These are phyloP conservation scores for Paragyromitra xinjiangensis DNA, from an alignment of 495 filamentous ascomycete genomes.

Conservation along the genomic window DNA sequence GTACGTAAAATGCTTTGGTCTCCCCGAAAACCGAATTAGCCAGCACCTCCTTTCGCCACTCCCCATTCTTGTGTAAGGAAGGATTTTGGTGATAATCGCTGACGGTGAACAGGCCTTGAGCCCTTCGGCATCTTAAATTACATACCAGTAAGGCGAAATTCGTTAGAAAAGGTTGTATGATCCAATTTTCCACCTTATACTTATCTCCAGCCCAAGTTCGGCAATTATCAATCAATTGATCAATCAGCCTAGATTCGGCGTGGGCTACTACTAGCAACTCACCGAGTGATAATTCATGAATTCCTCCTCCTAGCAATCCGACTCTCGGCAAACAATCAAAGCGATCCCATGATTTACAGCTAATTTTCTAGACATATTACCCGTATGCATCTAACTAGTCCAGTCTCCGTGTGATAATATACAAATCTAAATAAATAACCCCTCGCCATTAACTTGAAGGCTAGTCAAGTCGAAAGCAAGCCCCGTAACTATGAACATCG, in stretches of 20 bases:
- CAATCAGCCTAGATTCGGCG: too few species aligned
- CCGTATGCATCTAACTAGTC: constrained; percentile 12
- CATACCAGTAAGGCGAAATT: too few species aligned
- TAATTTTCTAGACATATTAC: constrained; percentile 16
- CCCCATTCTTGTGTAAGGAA: too few species aligned
- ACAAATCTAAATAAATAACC: constrained; percentile 40
- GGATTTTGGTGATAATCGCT: too few species aligned
- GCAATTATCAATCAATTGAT: too few species aligned
- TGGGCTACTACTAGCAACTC: background rate
- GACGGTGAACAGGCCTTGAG: too few species aligned
- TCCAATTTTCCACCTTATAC: too few species aligned
- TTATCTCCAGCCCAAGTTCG: too few species aligned
- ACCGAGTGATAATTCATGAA: background rate
- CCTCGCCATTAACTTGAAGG: constrained; percentile 4
- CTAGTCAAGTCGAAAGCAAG: constrained; percentile 13
- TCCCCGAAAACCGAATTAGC: too few species aligned
- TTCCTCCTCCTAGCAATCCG: background rate
- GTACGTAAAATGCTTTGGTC: background rate
- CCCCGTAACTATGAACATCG: constrained; percentile 7
- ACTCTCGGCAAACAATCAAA: background rate
- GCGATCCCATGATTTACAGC: background rate
- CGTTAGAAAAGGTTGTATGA: too few species aligned
- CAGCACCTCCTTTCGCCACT: too few species aligned
- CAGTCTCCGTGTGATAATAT: constrained; percentile 16
- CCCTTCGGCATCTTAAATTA: too few species aligned